Base-by-base conservation (phyloP, 805 yeast genomes). In the Wickerhamomyces rabaulensis region DNA sequence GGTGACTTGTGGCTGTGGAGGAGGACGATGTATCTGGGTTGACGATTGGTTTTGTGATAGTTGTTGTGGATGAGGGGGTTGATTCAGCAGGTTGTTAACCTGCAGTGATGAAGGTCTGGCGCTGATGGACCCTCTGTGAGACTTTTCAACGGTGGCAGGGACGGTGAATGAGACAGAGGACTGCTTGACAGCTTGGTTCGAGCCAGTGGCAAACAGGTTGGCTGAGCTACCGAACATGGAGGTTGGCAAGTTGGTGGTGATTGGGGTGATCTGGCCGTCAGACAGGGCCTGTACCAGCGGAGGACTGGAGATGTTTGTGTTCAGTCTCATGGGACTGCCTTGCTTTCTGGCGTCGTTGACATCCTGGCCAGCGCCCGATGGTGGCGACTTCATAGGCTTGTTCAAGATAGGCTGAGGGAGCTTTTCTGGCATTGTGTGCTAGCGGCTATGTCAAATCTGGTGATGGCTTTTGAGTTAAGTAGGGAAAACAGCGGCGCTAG, bases 71-170 rank as follows among this genome's bases (percentile, higher is more conserved):
- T 39, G 48, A 26, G 39, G 41, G 45, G 42, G 54, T 45, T 45
- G 48, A 36, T 19, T 19, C n/a, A 36, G 12, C 49, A 45, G 44
- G 21, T 56, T 54, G 40, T 45, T 51, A 36, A 66, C 53, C 16
- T 64, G 62, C 6, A 69, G 64, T 15, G 70, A 66, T 5, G 79
- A 71, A 1, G 82, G 79, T 50, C 75, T 67, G 1, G 79, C 74
- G 40, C 79, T 73, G 43, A 79, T 78, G 2, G 83, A 78, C n/a
- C 81, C 80, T 47, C 84, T 63, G 52, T 79, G 80, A 1, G 69
- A 60, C 51, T 74, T 75, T 21, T 69, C 72, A 21, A 61, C 59
- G 8, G 53, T 62, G 10, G 71, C 62, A 1, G 76, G 74, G 17
- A 73, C 75, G 19, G 75, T 75, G 54, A 77, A 77, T 3, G 80